These are phyloP conservation scores for Lactarius psammicola DNA, from an alignment of 768 basidiomycete species.

Conservation along the genomic window DNA sequence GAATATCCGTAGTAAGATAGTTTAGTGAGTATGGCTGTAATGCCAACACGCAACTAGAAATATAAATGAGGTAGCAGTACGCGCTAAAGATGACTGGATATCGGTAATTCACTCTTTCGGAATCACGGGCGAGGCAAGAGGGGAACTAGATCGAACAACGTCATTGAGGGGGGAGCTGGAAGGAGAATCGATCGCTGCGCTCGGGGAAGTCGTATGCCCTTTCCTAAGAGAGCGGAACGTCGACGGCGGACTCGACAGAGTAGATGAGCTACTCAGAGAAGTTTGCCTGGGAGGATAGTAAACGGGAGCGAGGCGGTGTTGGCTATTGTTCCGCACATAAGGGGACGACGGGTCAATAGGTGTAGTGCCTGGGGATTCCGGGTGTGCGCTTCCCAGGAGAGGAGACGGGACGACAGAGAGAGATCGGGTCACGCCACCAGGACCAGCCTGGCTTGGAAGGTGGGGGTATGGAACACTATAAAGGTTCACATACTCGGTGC, in stretches of 20 bases:
- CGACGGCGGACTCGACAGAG: neutral
- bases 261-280: neutral
- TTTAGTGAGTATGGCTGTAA: neutral
- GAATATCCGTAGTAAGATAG: too few relatives aligned
- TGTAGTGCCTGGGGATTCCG: neutral
- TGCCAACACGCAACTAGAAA: neutral
- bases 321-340: neutral
- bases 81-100: neutral
- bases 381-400: neutral
- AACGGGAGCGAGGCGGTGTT: neutral
- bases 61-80: neutral
- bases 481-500: neutral
- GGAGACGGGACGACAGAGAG: neutral
- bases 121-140: neutral
- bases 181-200: neutral
- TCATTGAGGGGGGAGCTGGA: neutral
- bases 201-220: neutral
- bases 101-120: neutral
- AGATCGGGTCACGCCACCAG: neutral
- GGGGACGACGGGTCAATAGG: neutral
- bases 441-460: neutral
- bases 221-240: neutral
- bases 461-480: neutral
- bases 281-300: neutral
- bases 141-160: neutral